Conservation (phyloP, 306 rosid genomes). For the Quercus gilva region DNA sequence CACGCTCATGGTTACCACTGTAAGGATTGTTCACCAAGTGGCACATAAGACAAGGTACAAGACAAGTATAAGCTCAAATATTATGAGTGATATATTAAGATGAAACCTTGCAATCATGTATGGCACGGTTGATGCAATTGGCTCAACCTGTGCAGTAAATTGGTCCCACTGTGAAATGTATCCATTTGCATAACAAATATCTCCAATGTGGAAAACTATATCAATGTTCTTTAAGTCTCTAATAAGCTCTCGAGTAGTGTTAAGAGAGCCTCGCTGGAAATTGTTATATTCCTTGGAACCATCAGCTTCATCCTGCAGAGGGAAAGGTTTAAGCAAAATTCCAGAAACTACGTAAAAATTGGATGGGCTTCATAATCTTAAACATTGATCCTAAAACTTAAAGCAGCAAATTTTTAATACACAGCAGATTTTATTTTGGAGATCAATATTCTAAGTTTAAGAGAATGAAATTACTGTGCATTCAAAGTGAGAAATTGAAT, state of each 20-base stretch:
- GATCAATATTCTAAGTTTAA: not conserved
- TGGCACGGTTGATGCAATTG: conserved; percentile 86
- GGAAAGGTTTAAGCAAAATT: conserved; percentile 11
- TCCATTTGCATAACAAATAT: conserved; percentile 87
- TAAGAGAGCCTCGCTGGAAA: conserved; percentile 81
- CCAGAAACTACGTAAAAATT: not conserved
- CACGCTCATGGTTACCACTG: conserved; percentile 98
- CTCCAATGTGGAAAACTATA: conserved; percentile 93
- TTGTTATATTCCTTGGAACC: conserved; percentile 91
- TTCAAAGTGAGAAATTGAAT: not conserved
- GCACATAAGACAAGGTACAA: conserved; percentile 23
- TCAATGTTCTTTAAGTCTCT: conserved; percentile 70
- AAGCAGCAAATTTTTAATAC: not conserved
- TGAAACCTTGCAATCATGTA: conserved; percentile 89
- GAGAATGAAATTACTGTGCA: too few relatives aligned
- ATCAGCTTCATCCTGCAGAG: conserved; percentile 83
- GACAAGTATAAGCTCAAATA: not conserved
- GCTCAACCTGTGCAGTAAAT: conserved; percentile 88
- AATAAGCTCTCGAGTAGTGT: conserved; percentile 73
- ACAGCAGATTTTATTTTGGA: not conserved
- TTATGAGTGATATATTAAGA: not conserved
- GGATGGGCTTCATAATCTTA: not conserved
- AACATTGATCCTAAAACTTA: not conserved
- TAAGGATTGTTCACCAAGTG: conserved; percentile 21
- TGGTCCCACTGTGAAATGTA: conserved; percentile 98